phyloP scores from a whole-genome alignment of 108 stramenopile genomes.

The Pseudonitzschia multiseries region DNA sequence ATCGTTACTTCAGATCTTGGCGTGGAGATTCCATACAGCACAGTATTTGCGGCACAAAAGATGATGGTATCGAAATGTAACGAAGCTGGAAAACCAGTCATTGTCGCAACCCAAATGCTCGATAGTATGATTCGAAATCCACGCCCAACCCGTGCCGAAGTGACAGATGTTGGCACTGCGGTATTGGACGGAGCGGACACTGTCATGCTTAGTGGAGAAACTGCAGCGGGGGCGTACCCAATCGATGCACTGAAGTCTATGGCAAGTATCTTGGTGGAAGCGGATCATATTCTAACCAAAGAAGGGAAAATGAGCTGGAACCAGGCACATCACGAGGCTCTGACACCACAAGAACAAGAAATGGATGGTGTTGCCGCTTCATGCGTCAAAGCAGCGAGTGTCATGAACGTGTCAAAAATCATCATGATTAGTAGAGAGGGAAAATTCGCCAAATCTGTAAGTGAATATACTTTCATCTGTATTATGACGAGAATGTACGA shows the following conservation, averaged over 20 bases:
- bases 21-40: slow-evolving; percentile 82
- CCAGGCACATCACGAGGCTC: slow-evolving; percentile 32
- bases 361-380: slow-evolving; percentile 58
- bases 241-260: slow-evolving; percentile 58
- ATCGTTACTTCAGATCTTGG: slow-evolving; percentile 40
- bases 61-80: slow-evolving; percentile 86
- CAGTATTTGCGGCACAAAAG: slow-evolving; percentile 90
- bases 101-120: slow-evolving; percentile 92
- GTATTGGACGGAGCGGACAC: slow-evolving; percentile 75
- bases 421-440: slow-evolving; percentile 52
- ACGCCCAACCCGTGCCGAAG: slow-evolving; percentile 91
- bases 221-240: slow-evolving; percentile 73
- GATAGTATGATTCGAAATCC: slow-evolving; percentile 89
- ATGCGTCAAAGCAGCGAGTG: slow-evolving; percentile 53
- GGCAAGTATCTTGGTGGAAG: slow-evolving; percentile 57
- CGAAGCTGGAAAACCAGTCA: slow-evolving; percentile 73
- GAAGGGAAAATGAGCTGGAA: slow-evolving; percentile 28
- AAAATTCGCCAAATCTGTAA: slow-evolving; percentile 48
- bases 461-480: background rate
- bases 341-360: slow-evolving; percentile 55
- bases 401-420: slow-evolving; percentile 61
- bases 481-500: background rate
- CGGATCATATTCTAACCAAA: slow-evolving; percentile 52
- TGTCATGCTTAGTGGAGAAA: slow-evolving; percentile 75
- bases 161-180: slow-evolving; percentile 83